Evolutionary conservation across 1,284 basidiomycete genomes (phyloP).

Genomic region (Malassezia nana): DNA sequence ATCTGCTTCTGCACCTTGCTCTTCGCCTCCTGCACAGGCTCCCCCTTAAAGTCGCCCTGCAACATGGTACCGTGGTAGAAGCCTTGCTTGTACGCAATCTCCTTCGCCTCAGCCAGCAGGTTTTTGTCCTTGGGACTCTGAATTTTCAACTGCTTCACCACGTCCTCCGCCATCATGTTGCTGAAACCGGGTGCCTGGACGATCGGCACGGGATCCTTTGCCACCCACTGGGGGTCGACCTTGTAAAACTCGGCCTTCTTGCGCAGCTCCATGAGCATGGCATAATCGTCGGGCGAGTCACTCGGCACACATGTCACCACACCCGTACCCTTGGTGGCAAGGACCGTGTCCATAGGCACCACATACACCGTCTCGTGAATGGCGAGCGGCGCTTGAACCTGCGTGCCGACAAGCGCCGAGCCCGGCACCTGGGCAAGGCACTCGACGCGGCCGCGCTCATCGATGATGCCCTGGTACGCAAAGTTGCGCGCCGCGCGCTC

Average conservation of each 20-base stretch:
- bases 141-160: slow-evolving; percentile 85
- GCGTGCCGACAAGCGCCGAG: slow-evolving; percentile 72
- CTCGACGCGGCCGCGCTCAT: slow-evolving; percentile 48
- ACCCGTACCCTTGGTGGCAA: slow-evolving; percentile 93
- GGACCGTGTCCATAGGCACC: slow-evolving; percentile 92
- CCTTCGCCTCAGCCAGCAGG: slow-evolving; percentile 89
- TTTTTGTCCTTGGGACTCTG: slow-evolving; percentile 77
- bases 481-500: slow-evolving; percentile 88
- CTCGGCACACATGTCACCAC: slow-evolving; percentile 97
- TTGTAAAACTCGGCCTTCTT: slow-evolving; percentile 98
- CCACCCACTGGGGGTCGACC: slow-evolving; percentile 79
- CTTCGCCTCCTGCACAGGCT: slow-evolving; percentile 81
- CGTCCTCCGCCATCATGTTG: slow-evolving; percentile 74
- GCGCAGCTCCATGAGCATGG: slow-evolving; percentile 77
- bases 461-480: slow-evolving; percentile 76
- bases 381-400: slow-evolving; percentile 77
- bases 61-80: slow-evolving; percentile 89
- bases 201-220: slow-evolving; percentile 76
- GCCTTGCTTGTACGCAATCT: slow-evolving; percentile 95
- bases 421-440: slow-evolving; percentile 52
- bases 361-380: slow-evolving; percentile 81
- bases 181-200: slow-evolving; percentile 82
- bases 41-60: slow-evolving; percentile 76
- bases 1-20: slow-evolving; percentile 73
- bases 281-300: slow-evolving; percentile 95